These are phyloP conservation scores for Sanghuangporus weigelae DNA, from an alignment of 1,284 basidiomycete genomes.

Conservation along the genomic window DNA sequence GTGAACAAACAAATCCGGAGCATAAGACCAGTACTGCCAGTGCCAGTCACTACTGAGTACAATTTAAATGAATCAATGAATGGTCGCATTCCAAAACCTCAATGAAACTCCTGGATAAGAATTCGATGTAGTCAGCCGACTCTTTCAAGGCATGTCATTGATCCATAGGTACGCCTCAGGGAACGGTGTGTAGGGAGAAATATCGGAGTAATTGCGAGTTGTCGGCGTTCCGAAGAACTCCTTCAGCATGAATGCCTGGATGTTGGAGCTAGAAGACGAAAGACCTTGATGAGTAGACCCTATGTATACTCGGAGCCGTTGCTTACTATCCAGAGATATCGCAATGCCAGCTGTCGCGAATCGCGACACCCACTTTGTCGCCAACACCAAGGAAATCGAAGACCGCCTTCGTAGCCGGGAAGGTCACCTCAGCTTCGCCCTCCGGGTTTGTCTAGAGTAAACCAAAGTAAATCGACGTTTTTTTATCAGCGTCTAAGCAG, in stretches of 20 bases:
- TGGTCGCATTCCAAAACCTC: background rate
- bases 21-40: too few species aligned
- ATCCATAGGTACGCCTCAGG: conserved; percentile 10
- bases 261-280: conserved; percentile 6
- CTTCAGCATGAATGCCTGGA: conserved; percentile 16
- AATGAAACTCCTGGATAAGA: background rate
- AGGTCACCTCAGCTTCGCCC: conserved; percentile 24
- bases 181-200: conserved; percentile 7
- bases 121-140: background rate
- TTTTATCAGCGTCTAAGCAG: background rate
- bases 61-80: too few species aligned
- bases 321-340: conserved; percentile 27
- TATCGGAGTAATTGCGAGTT: conserved; percentile 14
- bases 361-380: conserved; percentile 24
- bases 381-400: conserved; percentile 23
- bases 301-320: background rate
- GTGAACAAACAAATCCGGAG: too few species aligned
- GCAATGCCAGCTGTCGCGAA: conserved; percentile 23
- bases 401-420: conserved; percentile 22
- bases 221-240: conserved; percentile 16
- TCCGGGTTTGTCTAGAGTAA: conserved; percentile 19
- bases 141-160: background rate
- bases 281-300: background rate
- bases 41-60: too few species aligned
- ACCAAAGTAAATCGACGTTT: background rate